A percentile compares a stretch with the other conserved stretches of the same genome.
Conservation (phyloP, 345 rosid species). For the Moringa oleifera region DNA sequence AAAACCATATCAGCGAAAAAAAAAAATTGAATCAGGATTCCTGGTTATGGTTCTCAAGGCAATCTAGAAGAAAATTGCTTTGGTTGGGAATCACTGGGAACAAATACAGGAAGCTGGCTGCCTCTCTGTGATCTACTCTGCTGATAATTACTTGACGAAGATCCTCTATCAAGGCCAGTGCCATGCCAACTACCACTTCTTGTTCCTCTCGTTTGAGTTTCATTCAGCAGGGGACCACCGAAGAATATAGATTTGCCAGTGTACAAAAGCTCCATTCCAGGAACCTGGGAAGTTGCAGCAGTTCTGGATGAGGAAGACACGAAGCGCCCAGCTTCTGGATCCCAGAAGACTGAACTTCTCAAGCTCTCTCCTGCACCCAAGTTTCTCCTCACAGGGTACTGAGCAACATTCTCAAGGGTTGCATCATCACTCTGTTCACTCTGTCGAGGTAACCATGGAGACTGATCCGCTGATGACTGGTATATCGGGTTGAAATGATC, state of each 20-base stretch:
- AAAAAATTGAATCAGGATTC: background rate
- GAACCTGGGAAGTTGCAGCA: constrained; percentile 28
- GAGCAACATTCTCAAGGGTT: constrained; percentile 19
- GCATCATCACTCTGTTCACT: constrained; percentile 27
- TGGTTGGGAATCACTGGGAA: constrained; percentile 65
- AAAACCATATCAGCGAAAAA: background rate
- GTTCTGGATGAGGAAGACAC: constrained; percentile 46
- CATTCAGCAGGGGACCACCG: constrained; percentile 59
- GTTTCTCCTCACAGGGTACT: constrained; percentile 34
- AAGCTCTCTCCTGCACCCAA: constrained; percentile 28
- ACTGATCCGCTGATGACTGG: constrained; percentile 50
- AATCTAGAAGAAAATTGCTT: constrained; percentile 40
- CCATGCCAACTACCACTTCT: constrained; percentile 28
- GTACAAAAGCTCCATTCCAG: constrained; percentile 50
- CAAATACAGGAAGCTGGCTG: constrained; percentile 78
- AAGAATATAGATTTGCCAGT: constrained; percentile 57
- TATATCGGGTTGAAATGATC: constrained; percentile 77
- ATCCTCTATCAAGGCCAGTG: constrained; percentile 36
- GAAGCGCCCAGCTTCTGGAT: constrained; percentile 82
- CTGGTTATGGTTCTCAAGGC: constrained; percentile 20
- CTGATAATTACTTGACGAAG: constrained; percentile 37
- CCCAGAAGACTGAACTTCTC: constrained; percentile 71
- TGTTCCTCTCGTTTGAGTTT: constrained; percentile 32
- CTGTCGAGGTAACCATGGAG: constrained; percentile 45
- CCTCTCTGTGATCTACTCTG: constrained; percentile 70